A percentile compares a stretch with the other conserved stretches of the same genome.
These are phyloP conservation scores for Capsicum pubescens DNA, from an alignment of 257 asterid species.

Conservation along the genomic window DNA sequence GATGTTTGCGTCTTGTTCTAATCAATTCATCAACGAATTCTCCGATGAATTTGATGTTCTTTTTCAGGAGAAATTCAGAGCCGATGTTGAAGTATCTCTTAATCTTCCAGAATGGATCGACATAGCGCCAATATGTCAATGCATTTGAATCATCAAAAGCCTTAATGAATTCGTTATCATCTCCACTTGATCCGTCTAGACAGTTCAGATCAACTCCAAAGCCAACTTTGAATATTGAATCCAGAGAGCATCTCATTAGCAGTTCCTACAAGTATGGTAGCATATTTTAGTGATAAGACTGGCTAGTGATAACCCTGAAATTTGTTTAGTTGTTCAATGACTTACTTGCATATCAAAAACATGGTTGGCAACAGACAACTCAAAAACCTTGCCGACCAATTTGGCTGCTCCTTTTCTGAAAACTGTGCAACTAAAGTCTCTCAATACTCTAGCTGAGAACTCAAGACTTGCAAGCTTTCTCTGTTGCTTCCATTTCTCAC, in stretches of 20 bases:
- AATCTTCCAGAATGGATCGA: conserved; percentile 67
- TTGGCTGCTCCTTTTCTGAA: conserved; percentile 61
- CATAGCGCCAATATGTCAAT: conserved; percentile 60
- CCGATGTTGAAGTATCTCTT: conserved; percentile 63
- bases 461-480: conserved; percentile 74
- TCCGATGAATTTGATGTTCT: conserved; percentile 54
- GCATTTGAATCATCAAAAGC: conserved; percentile 84
- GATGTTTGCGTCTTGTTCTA: conserved; percentile 52
- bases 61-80: conserved; percentile 61
- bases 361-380: conserved; percentile 40
- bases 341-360: conserved; percentile 68
- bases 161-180: conserved; percentile 53
- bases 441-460: conserved; percentile 69
- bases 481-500: conserved; percentile 78
- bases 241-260: conserved; percentile 72
- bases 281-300: background rate
- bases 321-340: background rate
- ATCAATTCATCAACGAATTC: conserved; percentile 60
- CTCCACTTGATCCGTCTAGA: conserved; percentile 54
- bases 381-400: conserved; percentile 45
- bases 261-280: conserved; percentile 48
- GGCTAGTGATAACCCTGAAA: background rate
- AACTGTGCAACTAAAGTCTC: conserved; percentile 69
- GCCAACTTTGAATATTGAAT: conserved; percentile 79
- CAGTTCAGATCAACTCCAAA: conserved; percentile 74